A percentile compares a stretch with the other conserved stretches of the same genome.
Conservation (phyloP, 495 filamentous ascomycete genomes). For the Aspergillus taichungensis region DNA sequence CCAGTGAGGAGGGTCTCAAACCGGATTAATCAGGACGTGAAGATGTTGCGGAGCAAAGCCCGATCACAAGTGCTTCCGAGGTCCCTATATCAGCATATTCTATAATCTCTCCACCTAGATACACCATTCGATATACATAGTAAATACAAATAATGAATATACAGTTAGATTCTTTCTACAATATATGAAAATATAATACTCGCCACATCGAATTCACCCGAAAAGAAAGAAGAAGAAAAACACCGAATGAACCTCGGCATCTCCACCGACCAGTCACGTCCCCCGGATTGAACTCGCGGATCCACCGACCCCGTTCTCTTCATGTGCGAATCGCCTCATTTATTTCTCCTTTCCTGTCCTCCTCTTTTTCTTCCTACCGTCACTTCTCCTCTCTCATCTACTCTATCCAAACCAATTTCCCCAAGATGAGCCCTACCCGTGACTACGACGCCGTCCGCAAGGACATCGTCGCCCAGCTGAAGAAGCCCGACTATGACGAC, state of each 20-base stretch:
- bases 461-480: conserved; percentile 45
- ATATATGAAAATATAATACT: too few relatives aligned
- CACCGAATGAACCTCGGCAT: conserved; percentile 27
- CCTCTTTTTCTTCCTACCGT: neutral
- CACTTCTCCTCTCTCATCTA: conserved; percentile 1
- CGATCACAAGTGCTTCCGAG: neutral
- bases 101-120: too few relatives aligned
- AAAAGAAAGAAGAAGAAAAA: too few relatives aligned
- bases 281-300: conserved; percentile 21
- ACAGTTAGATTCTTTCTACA: too few relatives aligned
- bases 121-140: too few relatives aligned
- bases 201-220: too few relatives aligned
- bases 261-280: neutral
- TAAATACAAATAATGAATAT: too few relatives aligned
- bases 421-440: conserved; percentile 32
- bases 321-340: conserved; percentile 18
- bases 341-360: conserved; percentile 2
- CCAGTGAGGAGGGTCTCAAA: too few relatives aligned
- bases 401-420: conserved; percentile 4
- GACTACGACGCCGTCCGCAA: conserved; percentile 46
- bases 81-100: too few relatives aligned
- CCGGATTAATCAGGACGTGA: too few relatives aligned
- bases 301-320: conserved; percentile 23
- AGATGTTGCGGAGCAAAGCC: too few relatives aligned
- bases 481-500: conserved; percentile 54